Evolutionary conservation across 2,329 filamentous ascomycete genomes (phyloP).

Genomic region (Aotearoamyces nothofagi): DNA sequence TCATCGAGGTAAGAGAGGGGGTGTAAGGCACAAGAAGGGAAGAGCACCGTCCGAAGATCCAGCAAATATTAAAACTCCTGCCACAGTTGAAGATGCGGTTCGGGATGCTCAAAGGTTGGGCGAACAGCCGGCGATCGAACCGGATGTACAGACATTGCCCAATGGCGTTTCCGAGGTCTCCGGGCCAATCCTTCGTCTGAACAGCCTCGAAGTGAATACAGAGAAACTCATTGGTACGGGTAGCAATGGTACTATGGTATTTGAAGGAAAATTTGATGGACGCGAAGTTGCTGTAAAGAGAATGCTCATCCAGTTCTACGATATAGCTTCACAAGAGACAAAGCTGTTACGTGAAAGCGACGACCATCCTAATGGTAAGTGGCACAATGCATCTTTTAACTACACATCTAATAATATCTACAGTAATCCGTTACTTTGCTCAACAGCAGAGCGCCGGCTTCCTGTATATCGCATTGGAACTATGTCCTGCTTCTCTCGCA

Average conservation of each 20-base stretch:
- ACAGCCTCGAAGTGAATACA: conserved; percentile 47
- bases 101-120: conserved; percentile 43
- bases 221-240: conserved; percentile 57
- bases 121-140: conserved; percentile 35
- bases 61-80: conserved; percentile 16
- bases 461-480: conserved; percentile 88
- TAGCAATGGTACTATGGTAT: conserved; percentile 94
- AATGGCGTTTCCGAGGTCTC: conserved; percentile 44
- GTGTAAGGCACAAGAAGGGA: conserved; percentile 47
- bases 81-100: conserved; percentile 42
- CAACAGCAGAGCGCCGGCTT: conserved; percentile 82
- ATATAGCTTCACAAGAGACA: conserved; percentile 89
- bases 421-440: conserved; percentile 89
- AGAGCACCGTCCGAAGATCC: conserved; percentile 28
- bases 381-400: no score
- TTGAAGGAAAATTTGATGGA: conserved; percentile 85
- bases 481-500: conserved; percentile 84
- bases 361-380: conserved; percentile 69
- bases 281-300: conserved; percentile 90
- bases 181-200: conserved; percentile 43
- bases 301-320: conserved; percentile 91
- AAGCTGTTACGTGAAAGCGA: conserved; percentile 83
- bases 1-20: conserved; percentile 57
- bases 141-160: conserved; percentile 42
- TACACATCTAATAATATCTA: no score